Evolutionary conservation across 176 grass and related monocot genomes (phyloP).

Genomic region (Themeda triandra): DNA sequence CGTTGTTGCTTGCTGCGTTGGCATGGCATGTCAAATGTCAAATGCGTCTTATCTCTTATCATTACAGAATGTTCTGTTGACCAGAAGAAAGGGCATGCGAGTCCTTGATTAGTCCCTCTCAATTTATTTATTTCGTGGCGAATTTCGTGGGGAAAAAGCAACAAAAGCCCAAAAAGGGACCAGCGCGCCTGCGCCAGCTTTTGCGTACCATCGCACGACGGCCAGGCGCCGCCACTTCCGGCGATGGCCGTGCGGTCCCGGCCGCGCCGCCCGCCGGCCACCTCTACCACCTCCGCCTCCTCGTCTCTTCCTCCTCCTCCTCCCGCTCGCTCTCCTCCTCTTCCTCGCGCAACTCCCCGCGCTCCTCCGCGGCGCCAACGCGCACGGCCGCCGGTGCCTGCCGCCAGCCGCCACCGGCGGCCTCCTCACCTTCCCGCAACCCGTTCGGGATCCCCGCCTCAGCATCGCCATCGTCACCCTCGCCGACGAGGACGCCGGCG

Average conservation of each 20-base stretch:
- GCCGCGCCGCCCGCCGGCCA: background rate
- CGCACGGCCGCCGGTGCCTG: conserved; percentile 37
- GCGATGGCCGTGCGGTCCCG: conserved; percentile 13
- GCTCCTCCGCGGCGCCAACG: conserved; percentile 51
- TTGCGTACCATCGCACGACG: background rate
- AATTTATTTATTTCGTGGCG: too few species aligned
- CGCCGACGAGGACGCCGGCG: conserved; percentile 50
- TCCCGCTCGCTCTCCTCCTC: conserved; percentile 26
- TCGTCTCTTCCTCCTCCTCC: conserved; percentile 1
- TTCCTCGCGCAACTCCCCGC: background rate
- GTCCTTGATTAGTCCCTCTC: background rate
- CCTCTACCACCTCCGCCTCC: background rate
- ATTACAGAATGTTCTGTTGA: too few species aligned
- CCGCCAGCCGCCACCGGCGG: background rate
- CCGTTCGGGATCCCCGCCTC: background rate
- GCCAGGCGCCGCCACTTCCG: too few species aligned
- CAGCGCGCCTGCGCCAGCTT: background rate
- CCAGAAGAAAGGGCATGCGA: too few species aligned
- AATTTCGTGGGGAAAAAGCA: background rate
- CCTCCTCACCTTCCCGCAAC: background rate
- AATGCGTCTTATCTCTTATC: too few species aligned
- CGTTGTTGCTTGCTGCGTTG: too few species aligned
- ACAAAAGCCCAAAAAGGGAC: too few species aligned
- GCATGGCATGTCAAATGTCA: too few species aligned
- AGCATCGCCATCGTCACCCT: conserved; percentile 60